A percentile compares a stretch with the other conserved stretches of the same genome.
Conservation (phyloP, 2,329 filamentous ascomycete genomes). For the Penicillium sp. region DNA sequence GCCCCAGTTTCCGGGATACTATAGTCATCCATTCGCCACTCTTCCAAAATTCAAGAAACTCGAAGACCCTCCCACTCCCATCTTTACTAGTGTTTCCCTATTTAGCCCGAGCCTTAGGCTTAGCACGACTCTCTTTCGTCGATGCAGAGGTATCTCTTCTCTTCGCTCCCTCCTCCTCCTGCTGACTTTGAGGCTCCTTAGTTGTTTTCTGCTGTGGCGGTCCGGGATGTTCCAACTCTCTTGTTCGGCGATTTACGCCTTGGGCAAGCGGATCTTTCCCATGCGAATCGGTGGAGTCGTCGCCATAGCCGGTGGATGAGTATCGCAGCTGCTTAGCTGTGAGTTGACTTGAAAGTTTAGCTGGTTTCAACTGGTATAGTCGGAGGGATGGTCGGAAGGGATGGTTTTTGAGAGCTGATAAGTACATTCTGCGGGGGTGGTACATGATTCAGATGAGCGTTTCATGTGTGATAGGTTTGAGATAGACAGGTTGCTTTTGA, state of each 20-base stretch:
- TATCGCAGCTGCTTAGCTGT: neutral
- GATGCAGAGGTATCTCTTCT: too few species aligned
- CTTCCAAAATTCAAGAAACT: too few species aligned
- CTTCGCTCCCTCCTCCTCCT: neutral
- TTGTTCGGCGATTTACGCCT: slow-evolving; percentile 12
- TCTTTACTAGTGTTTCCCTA: too few species aligned
- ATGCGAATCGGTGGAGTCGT: slow-evolving; percentile 3
- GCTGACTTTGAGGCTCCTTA: neutral
- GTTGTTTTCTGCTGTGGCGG: slow-evolving; percentile 3
- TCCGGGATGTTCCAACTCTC: slow-evolving; percentile 16
- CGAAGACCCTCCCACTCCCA: too few species aligned
- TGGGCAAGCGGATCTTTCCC: slow-evolving; percentile 4
- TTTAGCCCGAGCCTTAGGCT: too few species aligned
- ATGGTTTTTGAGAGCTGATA: neutral
- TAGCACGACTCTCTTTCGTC: too few species aligned
- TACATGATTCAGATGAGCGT: neutral
- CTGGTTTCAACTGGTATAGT: neutral
- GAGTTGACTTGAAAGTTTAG: neutral
- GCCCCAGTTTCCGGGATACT: too few species aligned
- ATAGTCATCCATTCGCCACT: too few species aligned
- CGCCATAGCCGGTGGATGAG: slow-evolving; percentile 11
- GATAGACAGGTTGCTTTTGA: neutral
- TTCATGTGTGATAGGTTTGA: neutral
- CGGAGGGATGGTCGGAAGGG: neutral
- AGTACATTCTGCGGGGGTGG: neutral